Percentiles rank a stretch among this genome's conserved stretches.
These are phyloP conservation scores for Syncephalastrum monosporum DNA, from an alignment of 371 early-diverging fungal species.

Conservation along the genomic window DNA sequence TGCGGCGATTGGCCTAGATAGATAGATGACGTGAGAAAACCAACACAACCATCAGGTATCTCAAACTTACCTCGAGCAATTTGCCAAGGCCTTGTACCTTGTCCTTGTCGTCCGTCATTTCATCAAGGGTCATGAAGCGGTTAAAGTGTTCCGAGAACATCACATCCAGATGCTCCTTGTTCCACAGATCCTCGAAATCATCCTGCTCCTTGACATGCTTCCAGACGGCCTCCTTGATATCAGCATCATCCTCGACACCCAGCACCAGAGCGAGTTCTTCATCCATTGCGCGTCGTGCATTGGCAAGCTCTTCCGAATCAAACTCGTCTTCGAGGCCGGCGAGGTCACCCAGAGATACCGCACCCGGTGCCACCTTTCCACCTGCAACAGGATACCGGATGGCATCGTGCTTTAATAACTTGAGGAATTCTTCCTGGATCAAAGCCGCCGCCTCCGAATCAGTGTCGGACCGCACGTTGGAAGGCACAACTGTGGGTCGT, in stretches of 20 bases:
- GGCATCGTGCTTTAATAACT: conserved; percentile 67
- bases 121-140: conserved; percentile 37
- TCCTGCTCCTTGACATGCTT: conserved; percentile 23
- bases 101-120: conserved; percentile 39
- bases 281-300: conserved; percentile 49
- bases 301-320: conserved; percentile 29
- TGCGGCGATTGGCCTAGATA: conserved; percentile 57
- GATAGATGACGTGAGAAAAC: not conserved
- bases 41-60: not conserved
- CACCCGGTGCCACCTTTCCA: conserved; percentile 53
- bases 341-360: conserved; percentile 29
- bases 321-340: conserved; percentile 55
- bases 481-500: conserved; percentile 61
- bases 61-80: conserved; percentile 37
- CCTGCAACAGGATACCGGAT: conserved; percentile 68
- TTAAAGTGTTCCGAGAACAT: conserved; percentile 43
- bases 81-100: conserved; percentile 45
- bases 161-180: conserved; percentile 38
- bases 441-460: conserved; percentile 33
- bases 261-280: conserved; percentile 28
- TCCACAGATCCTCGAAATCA: conserved; percentile 41
- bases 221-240: conserved; percentile 43
- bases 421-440: conserved; percentile 65
- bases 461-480: conserved; percentile 17
- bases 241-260: conserved; percentile 16